Conservation (phyloP, 129 eudicot genomes). For the Helichrysum umbraculigerum region DNA sequence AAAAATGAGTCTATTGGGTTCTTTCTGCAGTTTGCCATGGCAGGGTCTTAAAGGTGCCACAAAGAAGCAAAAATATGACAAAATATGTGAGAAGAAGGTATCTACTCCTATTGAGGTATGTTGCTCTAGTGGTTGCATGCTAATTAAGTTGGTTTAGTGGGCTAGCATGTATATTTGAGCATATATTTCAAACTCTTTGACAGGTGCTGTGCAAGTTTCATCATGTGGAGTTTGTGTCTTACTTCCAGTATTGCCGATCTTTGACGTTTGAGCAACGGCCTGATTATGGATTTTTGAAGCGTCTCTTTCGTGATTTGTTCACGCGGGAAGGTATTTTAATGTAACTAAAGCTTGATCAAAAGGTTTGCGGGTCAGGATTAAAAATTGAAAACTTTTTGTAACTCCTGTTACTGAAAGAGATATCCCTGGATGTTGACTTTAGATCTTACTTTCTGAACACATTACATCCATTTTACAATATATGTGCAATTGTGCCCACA, state of each 20-base stretch:
- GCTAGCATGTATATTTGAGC: neutral
- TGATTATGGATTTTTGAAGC: slow-evolving; percentile 93
- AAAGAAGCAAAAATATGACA: slow-evolving; percentile 96
- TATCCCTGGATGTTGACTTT: neutral
- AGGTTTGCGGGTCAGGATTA: neutral
- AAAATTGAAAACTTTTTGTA: neutral
- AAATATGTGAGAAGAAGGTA: slow-evolving; percentile 92
- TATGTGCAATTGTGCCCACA: too few species aligned
- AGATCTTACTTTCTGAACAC: neutral
- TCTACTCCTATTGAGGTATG: slow-evolving; percentile 95
- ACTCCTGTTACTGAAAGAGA: neutral
- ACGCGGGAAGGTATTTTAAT: slow-evolving; percentile 67
- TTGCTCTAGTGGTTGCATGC: neutral
- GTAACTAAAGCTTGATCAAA: neutral
- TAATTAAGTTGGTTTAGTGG: neutral
- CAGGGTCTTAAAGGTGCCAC: slow-evolving; percentile 98
- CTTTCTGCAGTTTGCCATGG: slow-evolving; percentile 82
- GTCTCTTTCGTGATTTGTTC: slow-evolving; percentile 83
- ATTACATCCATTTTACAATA: too few species aligned
- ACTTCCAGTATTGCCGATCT: slow-evolving; percentile 87
- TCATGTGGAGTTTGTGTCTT: slow-evolving; percentile 88
- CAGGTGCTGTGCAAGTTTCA: slow-evolving; percentile 92
- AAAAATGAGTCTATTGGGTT: neutral
- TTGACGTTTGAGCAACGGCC: slow-evolving; percentile 92
- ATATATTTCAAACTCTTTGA: slow-evolving; percentile 2